Evolutionary conservation across 805 yeast genomes (phyloP).

Genomic region (Monosporozyma servazzii): DNA sequence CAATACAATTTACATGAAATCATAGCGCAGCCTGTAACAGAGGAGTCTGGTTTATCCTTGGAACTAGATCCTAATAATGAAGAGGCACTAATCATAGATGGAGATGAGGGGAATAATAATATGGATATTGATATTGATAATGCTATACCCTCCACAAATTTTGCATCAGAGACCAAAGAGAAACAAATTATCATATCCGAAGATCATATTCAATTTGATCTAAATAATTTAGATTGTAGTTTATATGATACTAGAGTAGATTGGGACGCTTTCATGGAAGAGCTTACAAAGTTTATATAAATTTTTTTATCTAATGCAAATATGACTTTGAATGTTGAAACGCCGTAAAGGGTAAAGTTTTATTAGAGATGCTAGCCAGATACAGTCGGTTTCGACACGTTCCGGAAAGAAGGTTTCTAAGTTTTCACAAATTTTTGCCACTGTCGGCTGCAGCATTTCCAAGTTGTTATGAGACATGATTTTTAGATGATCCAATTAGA

Average conservation of each 20-base stretch:
- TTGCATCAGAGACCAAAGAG: neutral
- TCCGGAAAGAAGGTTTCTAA: no score
- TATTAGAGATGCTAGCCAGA: no score
- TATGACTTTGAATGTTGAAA: neutral
- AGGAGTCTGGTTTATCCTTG: conserved; percentile 9
- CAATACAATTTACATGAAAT: conserved; percentile 28
- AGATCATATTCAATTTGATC: conserved; percentile 17
- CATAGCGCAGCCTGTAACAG: conserved; percentile 20
- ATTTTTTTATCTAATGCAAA: neutral
- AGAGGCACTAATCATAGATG: conserved; percentile 4
- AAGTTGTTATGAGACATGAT: no score
- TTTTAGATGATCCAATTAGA: no score
- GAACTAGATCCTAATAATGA: conserved; percentile 3
- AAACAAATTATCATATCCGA: conserved; percentile 22
- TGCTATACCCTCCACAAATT: neutral
- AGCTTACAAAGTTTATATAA: conserved; percentile 1
- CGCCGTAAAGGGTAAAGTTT: neutral
- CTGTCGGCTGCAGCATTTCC: no score
- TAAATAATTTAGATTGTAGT: conserved; percentile 12
- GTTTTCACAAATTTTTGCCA: no score
- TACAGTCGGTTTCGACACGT: no score
- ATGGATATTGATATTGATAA: conserved; percentile 5
- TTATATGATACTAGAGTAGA: conserved; percentile 16
- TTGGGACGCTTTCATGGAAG: conserved; percentile 19
- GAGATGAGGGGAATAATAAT: conserved; percentile 4